Base-by-base conservation (phyloP, 306 rosid genomes). In the Astragalus glycyphyllos region DNA sequence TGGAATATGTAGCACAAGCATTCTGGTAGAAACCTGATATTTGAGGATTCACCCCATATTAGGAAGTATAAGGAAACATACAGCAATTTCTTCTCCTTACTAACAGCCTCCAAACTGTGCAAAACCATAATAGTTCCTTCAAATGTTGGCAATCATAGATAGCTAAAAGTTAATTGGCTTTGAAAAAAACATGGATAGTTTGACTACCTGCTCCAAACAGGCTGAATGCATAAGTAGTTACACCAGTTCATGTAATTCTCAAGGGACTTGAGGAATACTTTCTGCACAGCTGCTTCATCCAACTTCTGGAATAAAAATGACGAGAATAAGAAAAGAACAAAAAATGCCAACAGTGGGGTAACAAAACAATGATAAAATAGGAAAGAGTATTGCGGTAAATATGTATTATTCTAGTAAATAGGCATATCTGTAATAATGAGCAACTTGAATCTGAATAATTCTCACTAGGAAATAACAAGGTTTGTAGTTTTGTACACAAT, bases 1-100 rank as follows among this genome's bases (percentile, higher is more conserved):
- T 93, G 98, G 81, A 93, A 93, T 84, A 93, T 90, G 90, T 93
- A 93, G 89, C 98, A 93, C 89, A 93, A 83, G 86, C 98, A 90
- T 84, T 93, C 98, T 6, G 98, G 97, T 42, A 93, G 87, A 85
- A 90, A 93, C 80, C 98, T 93, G 79, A 90, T 51, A 72, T 93
- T 93, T 77, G 94, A 14, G 34, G 98, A 88, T 84, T 93, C 98
- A 54, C 98, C 98, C 98, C 98, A 93, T 62, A 93, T 85, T 64
- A 93, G 82, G 79, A 86, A 91, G 82, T 87, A 88, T 73, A 87
- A 63, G 77, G 90, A 88, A 80, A 89, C 79, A 74, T 81, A 87
- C 1, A 90, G 80, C 69, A 93, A 63, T 74, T 82, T 90, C 77
- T 85, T 90, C 84, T 93, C 96, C 76, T 83, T 88, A 83, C 80